These are phyloP conservation scores for Melastoma candidum DNA, from an alignment of 441 rosid genomes.

Conservation along the genomic window DNA sequence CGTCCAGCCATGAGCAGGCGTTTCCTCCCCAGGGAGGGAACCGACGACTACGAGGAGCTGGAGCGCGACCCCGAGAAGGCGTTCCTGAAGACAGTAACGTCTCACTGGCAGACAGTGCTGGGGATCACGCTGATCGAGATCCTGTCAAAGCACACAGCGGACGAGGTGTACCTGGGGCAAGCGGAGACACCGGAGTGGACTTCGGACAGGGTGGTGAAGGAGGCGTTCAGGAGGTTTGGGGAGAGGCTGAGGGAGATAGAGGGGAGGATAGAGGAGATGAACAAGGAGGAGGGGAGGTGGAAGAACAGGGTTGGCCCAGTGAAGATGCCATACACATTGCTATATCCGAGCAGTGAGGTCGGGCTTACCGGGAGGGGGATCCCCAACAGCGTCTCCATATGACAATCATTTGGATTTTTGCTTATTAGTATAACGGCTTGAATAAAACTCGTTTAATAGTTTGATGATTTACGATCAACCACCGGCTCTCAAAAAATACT, in stretches of 20 bases:
- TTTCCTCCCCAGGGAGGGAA: not conserved
- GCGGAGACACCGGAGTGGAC: constrained; percentile 11
- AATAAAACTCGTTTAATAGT: no score
- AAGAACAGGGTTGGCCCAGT: constrained; percentile 20
- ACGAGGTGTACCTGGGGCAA: constrained; percentile 23
- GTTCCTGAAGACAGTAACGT: no score
- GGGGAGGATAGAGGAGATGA: constrained; percentile 8
- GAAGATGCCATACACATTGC: constrained; percentile 11
- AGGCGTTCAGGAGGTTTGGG: constrained; percentile 2
- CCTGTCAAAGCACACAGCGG: constrained; percentile 16
- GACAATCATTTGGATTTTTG: no score
- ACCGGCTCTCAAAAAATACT: no score
- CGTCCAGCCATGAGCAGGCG: constrained; percentile 8
- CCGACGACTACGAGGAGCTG: constrained; percentile 3
- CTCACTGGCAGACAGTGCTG: no score
- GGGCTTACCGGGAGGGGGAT: constrained; percentile 17
- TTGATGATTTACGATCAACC: no score
- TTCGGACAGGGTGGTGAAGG: not conserved
- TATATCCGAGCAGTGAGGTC: constrained; percentile 4
- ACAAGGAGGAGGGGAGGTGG: constrained; percentile 2
- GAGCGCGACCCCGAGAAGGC: not conserved
- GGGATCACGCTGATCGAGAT: constrained; percentile 1
- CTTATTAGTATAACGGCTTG: no score
- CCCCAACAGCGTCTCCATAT: constrained; percentile 6
- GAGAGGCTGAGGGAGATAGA: constrained; percentile 6